Evolutionary conservation across 1,284 basidiomycete species (phyloP), one percentile per base, ranked within the genome.

Genomic region (Nidula niveotomentosa): DNA sequence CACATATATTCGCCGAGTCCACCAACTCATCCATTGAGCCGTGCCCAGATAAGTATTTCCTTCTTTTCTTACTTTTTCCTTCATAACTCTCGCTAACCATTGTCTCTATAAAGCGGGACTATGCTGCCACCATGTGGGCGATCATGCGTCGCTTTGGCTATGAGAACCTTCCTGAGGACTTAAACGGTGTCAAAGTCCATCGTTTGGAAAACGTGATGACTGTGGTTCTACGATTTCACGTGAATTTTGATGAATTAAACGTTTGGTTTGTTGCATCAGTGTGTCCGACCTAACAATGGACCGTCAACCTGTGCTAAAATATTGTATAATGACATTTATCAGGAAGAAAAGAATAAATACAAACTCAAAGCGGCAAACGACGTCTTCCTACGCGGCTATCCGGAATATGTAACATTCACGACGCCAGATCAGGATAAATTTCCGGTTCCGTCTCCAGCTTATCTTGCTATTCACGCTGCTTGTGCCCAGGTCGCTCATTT

Each of bases 401-500:
- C 55, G 18, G 46, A 61, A 60, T 57, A 53, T 44, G 60, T 67
- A 18, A 64, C 58, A 44, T 63, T 66, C 48, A 65, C 48, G 23
- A 59, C 64, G 44, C 23, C 57, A 17, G 54, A 64, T 57, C 57
- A 56, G 12, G 54, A n/a, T 3, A 60, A 58, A 9, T 48, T 61
- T 52, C 65, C 63, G 4, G 35, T 67, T 55, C 65, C 66, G 37
- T 60, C 59, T 23, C 48, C 58, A 49, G 52, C 17, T 12, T 67
- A 64, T 55, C 64, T 75, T 18, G 60, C 57, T 0, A 60, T 75
- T 49, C 74, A 75, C 53, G 72, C 71, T 35, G 63, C 70, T 18
- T 75, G 69, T 48, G 69, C 69, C 18, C 62, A 66, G 56, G 65
- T 75, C 17, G 67, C 70, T 33, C 67, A 72, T 60, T 58, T 74